Evolutionary conservation across 2,329 filamentous ascomycete species (phyloP).

Genomic region (Colletotrichum sublineola): DNA sequence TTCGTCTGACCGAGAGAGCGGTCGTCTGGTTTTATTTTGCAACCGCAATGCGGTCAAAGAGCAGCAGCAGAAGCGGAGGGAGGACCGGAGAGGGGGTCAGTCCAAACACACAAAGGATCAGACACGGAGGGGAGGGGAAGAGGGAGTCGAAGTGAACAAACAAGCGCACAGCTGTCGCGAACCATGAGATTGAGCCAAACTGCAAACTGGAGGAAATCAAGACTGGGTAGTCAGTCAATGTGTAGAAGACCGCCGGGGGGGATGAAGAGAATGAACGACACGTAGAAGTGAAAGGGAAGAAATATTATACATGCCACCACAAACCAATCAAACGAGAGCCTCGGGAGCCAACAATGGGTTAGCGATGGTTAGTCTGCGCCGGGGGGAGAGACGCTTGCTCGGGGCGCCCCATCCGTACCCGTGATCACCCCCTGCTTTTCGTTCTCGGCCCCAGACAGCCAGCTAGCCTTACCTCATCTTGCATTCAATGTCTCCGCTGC

Average conservation of each 20-base stretch:
- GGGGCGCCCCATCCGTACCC: slow-evolving; percentile 28
- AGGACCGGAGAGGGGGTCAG: not conserved
- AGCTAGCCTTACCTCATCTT: slow-evolving; percentile 25
- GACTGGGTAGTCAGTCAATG: not conserved
- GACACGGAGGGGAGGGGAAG: not conserved
- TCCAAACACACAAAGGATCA: slow-evolving; percentile 1
- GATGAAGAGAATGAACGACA: too few species aligned
- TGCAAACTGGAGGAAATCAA: not conserved
- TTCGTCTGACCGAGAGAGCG: slow-evolving; percentile 39
- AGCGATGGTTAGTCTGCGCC: slow-evolving; percentile 4
- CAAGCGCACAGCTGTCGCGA: not conserved
- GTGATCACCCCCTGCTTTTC: slow-evolving; percentile 5
- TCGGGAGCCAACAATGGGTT: slow-evolving; percentile 6
- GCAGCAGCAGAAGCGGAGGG: not conserved
- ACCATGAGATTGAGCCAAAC: slow-evolving; percentile 14
- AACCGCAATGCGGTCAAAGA: slow-evolving; percentile 30
- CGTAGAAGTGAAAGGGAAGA: slow-evolving; percentile 3
- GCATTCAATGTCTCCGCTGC: slow-evolving; percentile 22
- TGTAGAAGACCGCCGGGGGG: not conserved
- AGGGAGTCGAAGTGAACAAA: slow-evolving; percentile 2
- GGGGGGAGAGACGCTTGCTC: slow-evolving; percentile 7
- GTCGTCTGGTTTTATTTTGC: slow-evolving; percentile 31
- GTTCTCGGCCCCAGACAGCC: slow-evolving; percentile 1
- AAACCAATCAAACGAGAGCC: slow-evolving; percentile 14
- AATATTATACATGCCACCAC: too few species aligned